Base-by-base conservation (phyloP, 371 early-diverging fungal genomes). In the Dentiscutata heterogama region DNA sequence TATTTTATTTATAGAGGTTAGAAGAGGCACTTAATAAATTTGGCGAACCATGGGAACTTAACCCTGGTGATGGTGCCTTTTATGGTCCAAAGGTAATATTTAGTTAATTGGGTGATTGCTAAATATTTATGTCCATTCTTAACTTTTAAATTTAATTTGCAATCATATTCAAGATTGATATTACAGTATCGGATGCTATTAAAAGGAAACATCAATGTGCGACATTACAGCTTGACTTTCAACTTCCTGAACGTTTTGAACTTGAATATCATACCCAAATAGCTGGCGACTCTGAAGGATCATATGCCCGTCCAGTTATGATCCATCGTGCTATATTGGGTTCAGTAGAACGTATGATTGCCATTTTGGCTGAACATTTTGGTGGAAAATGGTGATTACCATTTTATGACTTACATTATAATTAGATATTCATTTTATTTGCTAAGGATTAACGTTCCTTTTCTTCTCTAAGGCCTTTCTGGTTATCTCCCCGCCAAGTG, bases 1-100 rank as follows among this genome's bases (percentile, higher is more conserved):
- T n/a, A 13, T 14, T 46, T 93, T n/a, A 13, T 4, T 54, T 93
- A 14, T 85, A 88, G 88, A 90, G 89, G 76, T 90, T 99, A 80
- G 94, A 92, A 68, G 89, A 92, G 64, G 95, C 98, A 8, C 88
- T 98, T 86, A 89, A 94, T 83, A 87, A 91, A 81, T 95, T 94
- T 86, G 94, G 97, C 14, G 82, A 88, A 27, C 82, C 84, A 11
- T 99, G 99, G 98, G 90, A 91, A 60, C 73, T 99, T 64, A 99
- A 99, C 83, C 95, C 94, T 56, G 99, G 99, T 8, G 99, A 99
- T 88, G 99, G 99, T 46, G 99, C 99, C 6, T 99, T 99, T 88
- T 99, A 99, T 89, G 99, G 99, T 0, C 99, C 99, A 80, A 99
- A 99, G 91, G 80, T 80, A 71, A 51, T 14, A 51, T 51, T 51